Base-by-base conservation (phyloP, 176 grass and related monocot species). In the Triticum dicoccoides region DNA sequence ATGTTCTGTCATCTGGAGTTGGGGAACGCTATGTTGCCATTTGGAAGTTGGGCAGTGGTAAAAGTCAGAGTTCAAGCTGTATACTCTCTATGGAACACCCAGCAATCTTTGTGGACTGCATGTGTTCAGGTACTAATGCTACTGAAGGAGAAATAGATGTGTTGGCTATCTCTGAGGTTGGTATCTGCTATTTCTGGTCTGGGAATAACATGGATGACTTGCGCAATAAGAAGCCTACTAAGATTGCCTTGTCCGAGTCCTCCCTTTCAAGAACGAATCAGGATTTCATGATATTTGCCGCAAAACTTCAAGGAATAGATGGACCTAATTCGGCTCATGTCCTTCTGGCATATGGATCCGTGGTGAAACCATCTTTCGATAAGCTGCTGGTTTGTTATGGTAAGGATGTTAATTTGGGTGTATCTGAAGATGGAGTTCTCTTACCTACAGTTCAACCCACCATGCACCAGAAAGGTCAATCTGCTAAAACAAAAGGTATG, bases 41-140 rank as follows among this genome's bases (percentile, higher is more conserved):
- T 77, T 99, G 97, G 97, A 94, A 90, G 64, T 76, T 93, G 25
- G 86, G 80, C 37, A 63, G 65, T 85, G 86, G 73, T 85, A 93
- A 95, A 92, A 91, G 27, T 58, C 79, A 88, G 79, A 87, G 86
- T 47, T 90, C 92, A 58, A 93, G 44, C 35, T 93, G 89, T 90
- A 54, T 96, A 66, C 92, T 96, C 52, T 94, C 97, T 56, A 90
- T 99, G 93, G 92, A 99, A 73, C 91, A 96, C 42, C 97, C 97
- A 78, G 90, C 91, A 39, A 91, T 96, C 73, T 94, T 88, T 82
- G 56, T 96, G 61, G 97, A 99, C 47, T 88, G 92, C 54, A 99
- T 90, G 86, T 76, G 80, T 77, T 68, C 47, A 39, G 80, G 77
- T 10, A 72, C 10, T 76, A 82, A 84, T 73, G 82, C 5, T 7